Base-by-base conservation (phyloP, 352 stramenopile species). In the Phytophthora agathidicida region DNA sequence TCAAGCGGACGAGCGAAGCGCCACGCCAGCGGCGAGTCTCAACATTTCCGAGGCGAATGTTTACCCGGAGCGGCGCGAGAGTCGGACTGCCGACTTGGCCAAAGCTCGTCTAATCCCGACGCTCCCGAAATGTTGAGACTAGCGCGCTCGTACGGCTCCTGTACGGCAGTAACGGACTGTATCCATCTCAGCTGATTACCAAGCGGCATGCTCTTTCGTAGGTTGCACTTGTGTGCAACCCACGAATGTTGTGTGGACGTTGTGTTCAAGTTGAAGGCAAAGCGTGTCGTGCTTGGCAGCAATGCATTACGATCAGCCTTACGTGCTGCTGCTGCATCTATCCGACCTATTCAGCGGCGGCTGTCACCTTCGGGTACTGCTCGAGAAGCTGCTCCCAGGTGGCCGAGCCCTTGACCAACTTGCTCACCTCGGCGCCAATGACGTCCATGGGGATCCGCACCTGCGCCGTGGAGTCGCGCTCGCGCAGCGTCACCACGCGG, bases 391-490 rank as follows among this genome's bases (percentile, higher is more conserved):
- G 70, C 47, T 91, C 70, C 94, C 94, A 98, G 24, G 86, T 83
- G 28, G 79, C 65, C 52, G 70, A 75, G 52, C 84, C 81, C 68
- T 96, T 92, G 56, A 98, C 84, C 31, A 98, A 80, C 53, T 85
- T 79, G 73, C 86, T 91, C 52, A 98, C 82, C 23, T 96, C 73
- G 30, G 62, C 39, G 16, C 77, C 85, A 26, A 98, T 80, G 11
- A 90, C 84, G 39, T 65, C 65, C 56, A 98, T 96, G 13, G 91
- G 83, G 23, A 98, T 77, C 49, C 96, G 86, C 69, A 99, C 89
- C 83, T 99, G 98, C 28, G 89, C 73, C 72, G 91, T 98, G 46
- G 95, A 98, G 80, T 99, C 97, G 56, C 98, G 88, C 68, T 99
- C 98, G 32, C 98, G 92, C 32, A 99, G 80, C 37, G 98, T 99